Evolutionary conservation across 2,329 filamentous ascomycete species (phyloP), one percentile per base, ranked within the genome.

Genomic region (Phaeosphaeria sp.): DNA sequence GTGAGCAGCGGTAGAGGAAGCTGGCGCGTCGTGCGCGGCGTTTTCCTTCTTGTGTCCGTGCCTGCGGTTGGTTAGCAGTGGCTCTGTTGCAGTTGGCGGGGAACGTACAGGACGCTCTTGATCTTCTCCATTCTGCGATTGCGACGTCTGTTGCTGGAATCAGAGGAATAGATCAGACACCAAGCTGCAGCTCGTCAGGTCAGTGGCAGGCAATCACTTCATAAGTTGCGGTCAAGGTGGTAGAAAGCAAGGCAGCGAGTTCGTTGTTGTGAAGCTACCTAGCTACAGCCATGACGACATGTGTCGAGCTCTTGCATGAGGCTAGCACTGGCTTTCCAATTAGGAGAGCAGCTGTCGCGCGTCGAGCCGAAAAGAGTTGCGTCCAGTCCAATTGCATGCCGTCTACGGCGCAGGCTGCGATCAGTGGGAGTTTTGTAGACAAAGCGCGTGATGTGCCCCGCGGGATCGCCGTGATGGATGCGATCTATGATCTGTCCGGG

Each of bases 81-180:
- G 42, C 68, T 68, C 51, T 68, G 74, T 42, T 56, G 45, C 9
- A 59, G 46, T n/a, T 22, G 7, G 44, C 39, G 44, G 11, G 42
- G 40, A n/a, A 51, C 77, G 63, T 64, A 80, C 78, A 81, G 67
- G 52, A 81, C 68, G 63, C 73, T 75, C 75, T 80, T 81, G 54
- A 82, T 65, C 71, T 80, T 80, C 55, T 81, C 74, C 80, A 81
- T 81, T 55, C 42, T 60, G 64, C 20, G 52, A 40, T 30, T 39
- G 49, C 48, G 57, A 53, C 49, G 20, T 21, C 18, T 40, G 20
- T 40, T 49, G 13, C 24, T 18, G 15, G 54, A 25, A 18, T 25
- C 43, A 13, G 40, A 55, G 46, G 43, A 59, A 43, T 49, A 24
- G 55, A 60, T 57, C 51, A 27, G 47, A 39, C 24, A 49, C 42